Evolutionary conservation across 257 asterid species (phyloP), one percentile per base, ranked within the genome.

Genomic region (Scutellaria minor): DNA sequence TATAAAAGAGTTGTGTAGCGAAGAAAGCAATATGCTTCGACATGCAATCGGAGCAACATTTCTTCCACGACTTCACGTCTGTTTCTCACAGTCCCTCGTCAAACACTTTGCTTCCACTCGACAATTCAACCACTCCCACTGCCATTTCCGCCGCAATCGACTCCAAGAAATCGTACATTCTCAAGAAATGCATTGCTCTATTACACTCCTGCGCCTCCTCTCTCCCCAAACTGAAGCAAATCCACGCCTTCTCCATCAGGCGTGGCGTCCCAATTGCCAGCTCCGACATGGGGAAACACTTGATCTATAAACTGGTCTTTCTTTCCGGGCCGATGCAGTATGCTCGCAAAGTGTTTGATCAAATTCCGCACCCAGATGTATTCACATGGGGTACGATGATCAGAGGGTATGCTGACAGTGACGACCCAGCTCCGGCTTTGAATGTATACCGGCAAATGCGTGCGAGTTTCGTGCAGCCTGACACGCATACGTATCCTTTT

Each of bases 371-470:
- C 54, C 96, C 96, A 22, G 84, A 83, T 75, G 76, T 91, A 1
- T 91, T 91, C 77, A 87, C 95, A 51, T 91, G 93, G 92, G 88
- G 86, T 22, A 89, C 96, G 4, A 86, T 91, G 88, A 86, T 91
- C 78, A 83, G 95, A 79, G 96, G 96, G 48, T 89, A 91, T 63
- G 96, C 97, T 0, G 97, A 91, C 85, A 84, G 93, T 64, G 85
- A 78, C 2, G 83, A 89, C 75, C 95, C 97, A 2, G 48, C 79
- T 53, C 87, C 90, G 18, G 97, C 96, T 14, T 41, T 89, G 63
- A 83, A 67, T 37, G 57, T 91, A 7, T 90, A 83, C 81, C 81
- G 56, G 4, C 57, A 58, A 37, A 62, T 91, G 79, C 83, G 85
- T 50, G 27, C 54, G 52, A 72, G 78, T 24, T 72, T 76, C 6